Base-by-base conservation (phyloP, 805 yeast genomes). In the Myxozyma melibiosi region DNA sequence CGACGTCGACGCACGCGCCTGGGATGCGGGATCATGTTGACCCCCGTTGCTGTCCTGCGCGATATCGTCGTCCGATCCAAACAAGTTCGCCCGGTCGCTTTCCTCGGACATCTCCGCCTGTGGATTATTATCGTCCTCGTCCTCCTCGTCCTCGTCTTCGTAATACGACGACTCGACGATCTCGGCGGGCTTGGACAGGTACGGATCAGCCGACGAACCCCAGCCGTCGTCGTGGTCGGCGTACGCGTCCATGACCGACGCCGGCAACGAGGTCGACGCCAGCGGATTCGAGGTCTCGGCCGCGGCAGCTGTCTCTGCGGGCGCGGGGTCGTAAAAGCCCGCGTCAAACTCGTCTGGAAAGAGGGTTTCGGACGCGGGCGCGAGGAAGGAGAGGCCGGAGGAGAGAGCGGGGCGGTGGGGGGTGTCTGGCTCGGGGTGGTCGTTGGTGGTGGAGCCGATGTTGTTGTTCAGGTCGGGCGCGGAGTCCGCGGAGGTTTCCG, bases 281-380 rank as follows among this genome's bases (percentile, higher is more conserved):
- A 18, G 18, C 24, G 31, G 37, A n/a, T n/a, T 31, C 13, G 6
- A 22, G 2, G 11, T 9, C 20, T 39, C 24, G 18, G 16, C n/a
- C 18, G 25, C 28, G 5, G 28, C 25, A 1, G 30, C 16, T 5
- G 20, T 14, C 16, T 22, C 34, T 18, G 41, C 40, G 18, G 47
- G 7, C n/a, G 16, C 40, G n/a, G 34, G 45, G 18, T 45, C 39
- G 31, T 49, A 53, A 25, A 37, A 59, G 3, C 54, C 51, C n/a
- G 64, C 51, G 43, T 53, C 59, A 33, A 60, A 57, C 27, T 60
- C 62, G 51, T 60, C 64, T 16, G 62, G 62, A 27, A 44, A 58
- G 31, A 57, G 39, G 33, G 57, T 51, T 6, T 62, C 48, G 8
- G 55, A 51, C 24, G 33, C 45, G 9, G 52, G 33, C 33, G 50